Evolutionary conservation across 169 alveolate genomes (phyloP), one percentile per base, ranked within the genome.

Genomic region (Eimeria tenella): DNA sequence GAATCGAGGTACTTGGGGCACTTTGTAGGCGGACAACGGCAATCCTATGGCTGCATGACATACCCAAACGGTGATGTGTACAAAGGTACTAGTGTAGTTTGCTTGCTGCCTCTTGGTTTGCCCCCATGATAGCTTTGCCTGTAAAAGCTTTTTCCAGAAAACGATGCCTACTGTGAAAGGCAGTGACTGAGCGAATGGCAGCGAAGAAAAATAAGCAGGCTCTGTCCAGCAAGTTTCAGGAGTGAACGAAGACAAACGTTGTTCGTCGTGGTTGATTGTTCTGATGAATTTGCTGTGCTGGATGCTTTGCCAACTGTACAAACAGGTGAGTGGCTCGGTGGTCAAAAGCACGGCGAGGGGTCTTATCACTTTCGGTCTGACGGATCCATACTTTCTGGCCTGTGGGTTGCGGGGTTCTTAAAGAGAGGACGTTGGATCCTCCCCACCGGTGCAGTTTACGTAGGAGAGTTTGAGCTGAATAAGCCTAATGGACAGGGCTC

Each of bases 321-420:
- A 60, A 17, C 75, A 50, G 95, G 95, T 56, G 95, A 79, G 55
- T 92, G 95, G 95, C n/a, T 56, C 49, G 89, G 77, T 42, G 95
- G 95, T 75, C 82, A 68, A 70, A 92, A 92, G 21, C 89, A 74
- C 75, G 95, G 95, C 13, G 81, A 79, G 53, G 95, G 95, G 17
- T 63, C 86, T 17, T 92, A 92, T 77, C 88, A 68, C 10, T 92
- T 81, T 65, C 58, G 92, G n/a, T n/a, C 95, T 17, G 95, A 92
- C 68, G 89, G 89, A 5, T 81, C 93, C 5, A 70, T 79, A 52
- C 86, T 92, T 25, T 56, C 89, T 25, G 95, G 95, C 31, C 31
- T 4, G 49, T 92, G 95, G 95, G 62, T 31, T 17, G 86, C 79
- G 5, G 95, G 95, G 8, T 56, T 77, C 50, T 50, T 92, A 58